phyloP scores from a whole-genome alignment of 2,329 filamentous ascomycete genomes.

The Beauveria varroae region DNA sequence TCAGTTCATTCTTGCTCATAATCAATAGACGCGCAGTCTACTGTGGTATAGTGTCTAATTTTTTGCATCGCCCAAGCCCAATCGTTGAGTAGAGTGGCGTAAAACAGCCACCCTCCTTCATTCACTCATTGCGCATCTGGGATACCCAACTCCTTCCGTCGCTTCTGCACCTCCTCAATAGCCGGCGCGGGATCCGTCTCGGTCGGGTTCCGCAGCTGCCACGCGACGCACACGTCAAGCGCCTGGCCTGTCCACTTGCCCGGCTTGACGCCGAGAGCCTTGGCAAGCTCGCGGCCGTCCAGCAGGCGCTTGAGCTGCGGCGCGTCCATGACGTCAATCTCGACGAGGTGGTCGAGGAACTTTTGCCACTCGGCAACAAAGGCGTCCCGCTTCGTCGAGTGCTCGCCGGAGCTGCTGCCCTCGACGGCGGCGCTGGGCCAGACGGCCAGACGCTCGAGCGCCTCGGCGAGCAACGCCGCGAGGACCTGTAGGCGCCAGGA shows the following conservation, averaged over 20 bases:
- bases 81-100: neutral
- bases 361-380: conserved; percentile 44
- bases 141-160: conserved; percentile 46
- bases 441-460: conserved; percentile 33
- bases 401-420: neutral
- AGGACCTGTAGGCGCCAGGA: conserved; percentile 67
- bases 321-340: conserved; percentile 50
- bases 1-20: neutral
- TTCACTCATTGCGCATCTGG: neutral
- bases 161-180: conserved; percentile 50
- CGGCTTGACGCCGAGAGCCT: conserved; percentile 60
- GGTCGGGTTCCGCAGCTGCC: conserved; percentile 78
- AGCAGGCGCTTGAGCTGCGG: conserved; percentile 55
- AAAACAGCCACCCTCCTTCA: neutral
- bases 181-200: conserved; percentile 50
- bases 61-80: neutral
- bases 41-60: conserved; percentile 1
- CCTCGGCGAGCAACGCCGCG: conserved; percentile 59
- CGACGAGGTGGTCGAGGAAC: conserved; percentile 48
- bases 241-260: conserved; percentile 81
- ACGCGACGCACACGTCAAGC: conserved; percentile 71
- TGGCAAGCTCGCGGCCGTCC: conserved; percentile 67
- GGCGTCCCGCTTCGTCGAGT: conserved; percentile 31
- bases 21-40: neutral
- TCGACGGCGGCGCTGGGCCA: conserved; percentile 19